Evolutionary conservation across 2,329 filamentous ascomycete genomes (phyloP).

Genomic region (Sporothrix brasiliensis): DNA sequence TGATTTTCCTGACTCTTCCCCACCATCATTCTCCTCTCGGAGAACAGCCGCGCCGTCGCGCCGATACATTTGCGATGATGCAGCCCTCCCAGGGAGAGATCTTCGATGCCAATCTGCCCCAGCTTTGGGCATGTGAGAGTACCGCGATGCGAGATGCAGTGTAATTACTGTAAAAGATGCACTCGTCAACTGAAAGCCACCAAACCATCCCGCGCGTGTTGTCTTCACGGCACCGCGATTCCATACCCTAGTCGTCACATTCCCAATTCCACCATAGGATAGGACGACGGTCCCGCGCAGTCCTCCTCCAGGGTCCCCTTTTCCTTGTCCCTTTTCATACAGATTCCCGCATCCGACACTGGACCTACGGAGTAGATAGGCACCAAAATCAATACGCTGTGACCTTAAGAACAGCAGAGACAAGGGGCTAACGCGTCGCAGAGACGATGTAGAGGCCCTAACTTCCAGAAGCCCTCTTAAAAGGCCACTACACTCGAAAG

Average conservation of each 20-base stretch:
- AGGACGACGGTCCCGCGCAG: neutral
- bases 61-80: neutral
- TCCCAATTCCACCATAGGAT: neutral
- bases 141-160: neutral
- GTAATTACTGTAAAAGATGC: neutral
- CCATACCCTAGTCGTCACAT: conserved; percentile 24
- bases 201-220: neutral
- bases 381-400: neutral
- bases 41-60: neutral
- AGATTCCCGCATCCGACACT: neutral
- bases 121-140: conserved; percentile 11
- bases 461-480: neutral
- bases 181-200: neutral
- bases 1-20: no score
- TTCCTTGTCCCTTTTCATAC: neutral
- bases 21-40: neutral
- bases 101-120: conserved; percentile 3
- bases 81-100: neutral
- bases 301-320: neutral
- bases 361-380: neutral
- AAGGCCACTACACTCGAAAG: conserved; percentile 19
- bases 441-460: neutral
- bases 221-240: neutral
- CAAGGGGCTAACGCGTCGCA: neutral
- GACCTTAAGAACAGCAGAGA: neutral